Evolutionary conservation across 306 rosid genomes (phyloP).

Genomic region (Sindora glabra): DNA sequence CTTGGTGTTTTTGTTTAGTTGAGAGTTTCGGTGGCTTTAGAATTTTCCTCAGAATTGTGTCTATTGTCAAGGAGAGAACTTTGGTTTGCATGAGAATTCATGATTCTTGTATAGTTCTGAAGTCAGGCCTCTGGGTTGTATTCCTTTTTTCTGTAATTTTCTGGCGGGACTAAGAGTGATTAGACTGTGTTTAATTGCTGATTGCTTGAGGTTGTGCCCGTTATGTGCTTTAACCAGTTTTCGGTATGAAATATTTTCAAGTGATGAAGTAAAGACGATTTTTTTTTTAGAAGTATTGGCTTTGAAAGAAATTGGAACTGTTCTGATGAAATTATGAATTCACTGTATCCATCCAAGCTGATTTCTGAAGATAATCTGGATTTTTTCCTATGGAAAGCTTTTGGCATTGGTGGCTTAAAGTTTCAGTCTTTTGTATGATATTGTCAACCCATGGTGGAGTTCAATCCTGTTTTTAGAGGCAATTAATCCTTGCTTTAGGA

Average conservation of each 20-base stretch:
- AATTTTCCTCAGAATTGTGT: neutral
- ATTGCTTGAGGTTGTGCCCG: neutral
- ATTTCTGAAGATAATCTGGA: neutral
- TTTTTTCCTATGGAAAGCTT: too few species aligned
- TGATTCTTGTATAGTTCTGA: neutral
- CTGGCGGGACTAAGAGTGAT: neutral
- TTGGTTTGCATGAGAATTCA: neutral
- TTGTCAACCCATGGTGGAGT: too few species aligned
- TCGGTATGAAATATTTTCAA: neutral
- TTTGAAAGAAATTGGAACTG: neutral
- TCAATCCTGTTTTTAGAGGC: neutral
- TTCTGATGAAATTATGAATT: neutral
- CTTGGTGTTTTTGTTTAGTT: neutral
- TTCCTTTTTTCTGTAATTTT: neutral
- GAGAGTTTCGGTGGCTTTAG: neutral
- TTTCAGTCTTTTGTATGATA: too few species aligned
- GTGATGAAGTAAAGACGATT: neutral
- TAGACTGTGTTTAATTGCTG: neutral
- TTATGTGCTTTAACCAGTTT: neutral
- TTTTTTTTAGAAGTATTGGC: neutral
- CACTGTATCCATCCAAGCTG: neutral
- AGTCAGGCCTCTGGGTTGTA: conserved; percentile 2
- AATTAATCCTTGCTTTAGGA: neutral
- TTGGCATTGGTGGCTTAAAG: too few species aligned
- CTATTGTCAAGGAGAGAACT: neutral